Conservation (phyloP, 164 flowering plant genomes). For the Nelumbo lutea region DNA sequence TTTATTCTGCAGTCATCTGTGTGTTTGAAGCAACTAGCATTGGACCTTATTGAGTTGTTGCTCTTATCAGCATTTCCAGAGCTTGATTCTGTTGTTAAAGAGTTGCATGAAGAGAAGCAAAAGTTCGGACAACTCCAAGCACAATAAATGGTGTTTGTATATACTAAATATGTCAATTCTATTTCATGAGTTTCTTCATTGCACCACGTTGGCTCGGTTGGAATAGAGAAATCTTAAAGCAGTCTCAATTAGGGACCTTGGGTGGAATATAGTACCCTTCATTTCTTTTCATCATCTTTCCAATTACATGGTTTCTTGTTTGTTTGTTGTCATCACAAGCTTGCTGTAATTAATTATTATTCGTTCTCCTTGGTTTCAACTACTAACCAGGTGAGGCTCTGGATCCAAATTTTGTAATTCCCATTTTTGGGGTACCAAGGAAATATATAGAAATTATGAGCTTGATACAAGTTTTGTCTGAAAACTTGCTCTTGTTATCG, state of each 20-base stretch:
- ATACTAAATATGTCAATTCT: neutral
- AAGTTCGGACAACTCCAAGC: constrained; percentile 45
- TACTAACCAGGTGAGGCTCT: neutral
- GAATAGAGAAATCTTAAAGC: neutral
- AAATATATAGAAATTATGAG: neutral
- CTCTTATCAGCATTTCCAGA: constrained; percentile 81
- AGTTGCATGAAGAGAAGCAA: constrained; percentile 60
- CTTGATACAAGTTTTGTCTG: neutral
- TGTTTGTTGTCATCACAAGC: neutral
- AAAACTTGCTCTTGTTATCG: no score
- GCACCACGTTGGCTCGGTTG: neutral
- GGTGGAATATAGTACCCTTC: neutral
- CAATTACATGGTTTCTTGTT: constrained; percentile 4
- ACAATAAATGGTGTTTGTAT: constrained; percentile 5
- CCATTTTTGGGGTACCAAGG: neutral
- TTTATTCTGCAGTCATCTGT: constrained; percentile 69
- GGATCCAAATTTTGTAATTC: no score
- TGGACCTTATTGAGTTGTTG: constrained; percentile 75
- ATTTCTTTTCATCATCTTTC: neutral
- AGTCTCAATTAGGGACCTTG: neutral
- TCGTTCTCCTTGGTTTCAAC: constrained; percentile 10
- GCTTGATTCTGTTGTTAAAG: constrained; percentile 53
- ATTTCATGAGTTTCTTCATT: constrained; percentile 1
- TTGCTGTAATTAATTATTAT: constrained; percentile 6
- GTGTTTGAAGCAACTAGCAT: constrained; percentile 74